A percentile compares a stretch with the other conserved stretches of the same genome.
Conservation (phyloP, 371 early-diverging fungal genomes). For the Mycotypha africana region DNA sequence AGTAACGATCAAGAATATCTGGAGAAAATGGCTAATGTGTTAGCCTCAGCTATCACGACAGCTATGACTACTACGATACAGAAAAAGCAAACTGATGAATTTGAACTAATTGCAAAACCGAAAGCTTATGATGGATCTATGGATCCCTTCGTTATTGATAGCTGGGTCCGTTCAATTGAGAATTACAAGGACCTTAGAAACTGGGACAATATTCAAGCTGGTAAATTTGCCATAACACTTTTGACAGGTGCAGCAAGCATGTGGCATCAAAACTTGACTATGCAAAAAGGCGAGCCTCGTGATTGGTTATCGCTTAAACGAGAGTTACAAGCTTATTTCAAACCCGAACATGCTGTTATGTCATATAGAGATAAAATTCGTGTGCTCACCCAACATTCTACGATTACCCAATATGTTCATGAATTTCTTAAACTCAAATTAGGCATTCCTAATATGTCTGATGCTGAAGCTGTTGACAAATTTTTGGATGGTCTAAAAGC, state of each 20-base stretch:
- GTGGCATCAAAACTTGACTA: slow-evolving; percentile 1
- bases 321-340: background rate
- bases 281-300: background rate
- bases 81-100: too few relatives aligned
- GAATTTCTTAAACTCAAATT: background rate
- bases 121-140: slow-evolving; percentile 1
- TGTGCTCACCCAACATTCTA: background rate
- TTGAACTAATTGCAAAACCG: too few relatives aligned
- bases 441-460: background rate
- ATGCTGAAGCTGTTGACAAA: slow-evolving; percentile 4
- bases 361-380: slow-evolving; percentile 1
- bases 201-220: background rate
- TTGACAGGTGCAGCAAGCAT: background rate
- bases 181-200: background rate
- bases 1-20: too few relatives aligned
- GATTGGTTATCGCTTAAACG: background rate
- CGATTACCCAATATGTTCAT: slow-evolving; percentile 1
- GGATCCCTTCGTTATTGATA: background rate
- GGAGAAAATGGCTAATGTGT: too few relatives aligned
- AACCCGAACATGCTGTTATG: background rate
- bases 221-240: background rate
- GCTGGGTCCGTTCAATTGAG: background rate
- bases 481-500: slow-evolving; percentile 2
- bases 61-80: too few relatives aligned
- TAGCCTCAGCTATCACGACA: too few relatives aligned